Evolutionary conservation across 257 asterid genomes (phyloP).

Genomic region (Gentiana macrophylla): DNA sequence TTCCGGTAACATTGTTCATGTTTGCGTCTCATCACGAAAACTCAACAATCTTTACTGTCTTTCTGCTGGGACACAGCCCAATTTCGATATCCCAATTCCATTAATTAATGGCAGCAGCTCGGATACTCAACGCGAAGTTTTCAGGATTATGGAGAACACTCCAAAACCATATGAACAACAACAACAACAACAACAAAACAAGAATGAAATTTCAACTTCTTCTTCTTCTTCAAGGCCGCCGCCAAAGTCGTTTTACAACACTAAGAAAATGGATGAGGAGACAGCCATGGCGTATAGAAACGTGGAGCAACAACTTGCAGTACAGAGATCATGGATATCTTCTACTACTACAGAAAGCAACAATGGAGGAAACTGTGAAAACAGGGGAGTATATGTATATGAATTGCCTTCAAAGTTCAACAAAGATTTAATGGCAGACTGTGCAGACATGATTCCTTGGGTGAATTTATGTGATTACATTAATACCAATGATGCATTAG

Average conservation of each 20-base stretch:
- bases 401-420: constrained; percentile 65
- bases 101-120: constrained; percentile 1
- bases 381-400: constrained; percentile 46
- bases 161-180: too few species aligned
- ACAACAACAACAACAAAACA: too few species aligned
- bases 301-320: constrained; percentile 28
- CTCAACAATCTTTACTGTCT: constrained; percentile 51
- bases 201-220: too few species aligned
- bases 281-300: constrained; percentile 22
- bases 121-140: too few species aligned
- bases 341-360: constrained; percentile 8
- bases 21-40: constrained; percentile 51
- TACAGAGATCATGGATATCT: constrained; percentile 47
- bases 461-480: constrained; percentile 34
- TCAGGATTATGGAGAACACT: too few species aligned
- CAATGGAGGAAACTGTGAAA: constrained; percentile 22
- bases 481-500: constrained; percentile 33
- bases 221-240: too few species aligned
- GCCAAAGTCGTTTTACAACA: background rate
- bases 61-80: constrained; percentile 52
- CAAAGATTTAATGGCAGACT: constrained; percentile 41
- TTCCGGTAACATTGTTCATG: constrained; percentile 40
- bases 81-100: constrained; percentile 23
- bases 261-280: constrained; percentile 13
- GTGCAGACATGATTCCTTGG: constrained; percentile 53